Conservation (phyloP, 257 asterid species). For the Solanum pinnatisectum region DNA sequence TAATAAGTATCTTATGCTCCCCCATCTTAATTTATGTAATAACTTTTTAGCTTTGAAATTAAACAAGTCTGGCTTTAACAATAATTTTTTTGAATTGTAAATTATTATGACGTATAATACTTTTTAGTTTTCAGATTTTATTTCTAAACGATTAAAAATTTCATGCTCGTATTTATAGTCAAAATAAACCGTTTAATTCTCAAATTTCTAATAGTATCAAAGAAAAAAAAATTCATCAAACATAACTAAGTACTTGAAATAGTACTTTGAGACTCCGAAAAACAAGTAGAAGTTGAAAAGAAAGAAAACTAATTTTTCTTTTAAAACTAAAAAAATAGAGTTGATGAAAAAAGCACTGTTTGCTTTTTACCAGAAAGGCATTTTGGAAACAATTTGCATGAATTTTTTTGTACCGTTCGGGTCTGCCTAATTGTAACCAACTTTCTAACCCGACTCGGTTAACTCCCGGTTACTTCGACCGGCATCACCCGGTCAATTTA, state of each 20-base stretch:
- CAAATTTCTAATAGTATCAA: rapidly evolving
- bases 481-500: slow-evolving; percentile 20
- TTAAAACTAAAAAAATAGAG: background rate
- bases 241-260: background rate
- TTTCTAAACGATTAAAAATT: background rate
- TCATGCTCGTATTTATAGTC: background rate
- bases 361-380: background rate
- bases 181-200: background rate
- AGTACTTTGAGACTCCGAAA: background rate
- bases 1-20: background rate
- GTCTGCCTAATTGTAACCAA: background rate
- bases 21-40: background rate
- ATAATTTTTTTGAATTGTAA: background rate
- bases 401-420: background rate
- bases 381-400: background rate
- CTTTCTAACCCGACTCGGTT: background rate
- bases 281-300: background rate
- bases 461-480: slow-evolving; percentile 23
- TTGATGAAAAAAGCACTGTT: background rate
- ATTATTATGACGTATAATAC: background rate
- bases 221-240: background rate
- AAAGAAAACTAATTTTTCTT: background rate
- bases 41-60: background rate
- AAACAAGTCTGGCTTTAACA: rapidly evolving
- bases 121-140: background rate